A percentile compares a stretch with the other conserved stretches of the same genome.
Evolutionary conservation across 306 rosid species (phyloP).

Genomic region (Hylodesmum podocarpum): DNA sequence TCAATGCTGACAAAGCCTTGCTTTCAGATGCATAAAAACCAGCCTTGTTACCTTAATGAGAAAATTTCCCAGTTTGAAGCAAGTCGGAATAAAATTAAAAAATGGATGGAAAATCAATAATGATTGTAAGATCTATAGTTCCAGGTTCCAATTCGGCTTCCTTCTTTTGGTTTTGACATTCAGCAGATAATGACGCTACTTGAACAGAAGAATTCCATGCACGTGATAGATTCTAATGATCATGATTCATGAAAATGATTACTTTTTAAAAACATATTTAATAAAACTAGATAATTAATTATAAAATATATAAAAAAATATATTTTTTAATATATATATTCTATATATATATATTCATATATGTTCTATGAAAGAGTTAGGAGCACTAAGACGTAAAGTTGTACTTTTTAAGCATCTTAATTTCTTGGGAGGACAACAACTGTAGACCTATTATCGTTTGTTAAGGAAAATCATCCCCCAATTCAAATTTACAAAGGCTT

Average conservation of each 20-base stretch:
- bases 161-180: neutral
- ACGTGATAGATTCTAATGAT: neutral
- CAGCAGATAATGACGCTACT: neutral
- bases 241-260: neutral
- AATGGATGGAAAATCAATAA: neutral
- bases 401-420: neutral
- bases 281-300: no score
- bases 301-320: no score
- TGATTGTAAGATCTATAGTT: no score
- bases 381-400: no score
- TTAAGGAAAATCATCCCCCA: neutral
- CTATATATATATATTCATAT: no score
- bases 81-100: neutral
- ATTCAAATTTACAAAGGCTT: neutral
- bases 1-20: conserved; percentile 3
- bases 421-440: neutral
- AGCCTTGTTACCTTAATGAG: neutral
- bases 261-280: no score
- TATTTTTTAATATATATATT: no score
- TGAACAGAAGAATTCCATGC: neutral
- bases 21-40: conserved; percentile 20
- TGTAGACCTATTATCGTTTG: neutral
- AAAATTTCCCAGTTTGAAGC: neutral
- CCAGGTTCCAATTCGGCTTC: no score
- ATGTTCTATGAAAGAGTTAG: no score